phyloP scores from a whole-genome alignment of 371 early-diverging fungal species.

The Fennellomyces sp. region DNA sequence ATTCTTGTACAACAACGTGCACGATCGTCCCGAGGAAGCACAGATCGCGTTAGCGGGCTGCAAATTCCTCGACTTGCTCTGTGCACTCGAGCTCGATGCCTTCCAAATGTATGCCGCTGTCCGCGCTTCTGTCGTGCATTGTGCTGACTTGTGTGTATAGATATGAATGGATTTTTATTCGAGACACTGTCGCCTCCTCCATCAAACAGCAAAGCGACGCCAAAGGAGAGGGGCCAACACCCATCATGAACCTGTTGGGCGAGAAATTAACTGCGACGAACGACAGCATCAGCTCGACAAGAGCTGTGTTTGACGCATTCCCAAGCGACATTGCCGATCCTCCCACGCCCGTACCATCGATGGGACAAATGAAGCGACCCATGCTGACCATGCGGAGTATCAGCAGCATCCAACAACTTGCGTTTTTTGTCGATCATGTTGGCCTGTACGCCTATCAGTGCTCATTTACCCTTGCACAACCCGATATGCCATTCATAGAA shows the following conservation, averaged over 20 bases:
- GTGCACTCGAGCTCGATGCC: constrained; percentile 77
- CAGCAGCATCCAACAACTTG: constrained; percentile 67
- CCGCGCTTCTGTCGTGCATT: background rate
- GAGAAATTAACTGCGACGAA: constrained; percentile 41
- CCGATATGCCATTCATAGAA: constrained; percentile 79
- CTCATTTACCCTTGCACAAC: constrained; percentile 69
- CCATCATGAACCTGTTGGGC: constrained; percentile 60
- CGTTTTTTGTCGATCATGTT: constrained; percentile 76
- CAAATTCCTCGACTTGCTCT: constrained; percentile 86
- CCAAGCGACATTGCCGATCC: constrained; percentile 6
- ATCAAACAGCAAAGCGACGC: constrained; percentile 43
- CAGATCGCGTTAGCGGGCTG: constrained; percentile 81
- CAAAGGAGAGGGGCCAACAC: constrained; percentile 47
- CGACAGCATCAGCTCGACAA: constrained; percentile 1
- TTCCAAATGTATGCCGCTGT: constrained; percentile 75
- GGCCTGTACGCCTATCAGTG: constrained; percentile 75
- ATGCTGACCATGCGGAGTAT: constrained; percentile 75
- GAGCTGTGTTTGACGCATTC: background rate
- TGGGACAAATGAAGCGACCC: constrained; percentile 64
- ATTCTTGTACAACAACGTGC: constrained; percentile 51
- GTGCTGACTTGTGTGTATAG: constrained; percentile 30
- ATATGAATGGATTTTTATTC: constrained; percentile 92
- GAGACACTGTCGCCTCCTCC: constrained; percentile 68
- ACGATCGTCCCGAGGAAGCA: constrained; percentile 69
- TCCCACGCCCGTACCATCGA: constrained; percentile 29